These are phyloP conservation scores for Sporothrix euskadiensis DNA, from an alignment of 2,329 filamentous ascomycete species.

Conservation along the genomic window DNA sequence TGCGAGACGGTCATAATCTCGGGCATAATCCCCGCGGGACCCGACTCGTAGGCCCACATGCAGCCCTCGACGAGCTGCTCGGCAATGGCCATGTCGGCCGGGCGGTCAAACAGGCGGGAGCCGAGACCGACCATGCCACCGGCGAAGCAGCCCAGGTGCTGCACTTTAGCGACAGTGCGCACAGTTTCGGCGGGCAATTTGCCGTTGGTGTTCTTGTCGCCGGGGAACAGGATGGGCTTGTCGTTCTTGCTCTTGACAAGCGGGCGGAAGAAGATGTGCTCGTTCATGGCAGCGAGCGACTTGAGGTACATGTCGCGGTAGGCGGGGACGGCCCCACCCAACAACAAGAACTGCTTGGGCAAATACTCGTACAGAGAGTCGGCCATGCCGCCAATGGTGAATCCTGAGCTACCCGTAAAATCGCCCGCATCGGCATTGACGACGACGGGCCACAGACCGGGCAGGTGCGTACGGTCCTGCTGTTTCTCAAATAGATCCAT, in stretches of 20 bases:
- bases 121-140: conserved; percentile 67
- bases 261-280: conserved; percentile 48
- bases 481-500: conserved; percentile 54
- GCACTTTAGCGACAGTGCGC: conserved; percentile 43
- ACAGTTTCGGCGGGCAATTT: conserved; percentile 33
- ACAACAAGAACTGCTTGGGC: conserved; percentile 63
- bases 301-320: conserved; percentile 38
- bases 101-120: conserved; percentile 58
- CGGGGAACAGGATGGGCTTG: conserved; percentile 50
- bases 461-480: conserved; percentile 57
- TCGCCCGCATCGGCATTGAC: conserved; percentile 58
- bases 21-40: conserved; percentile 60
- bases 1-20: conserved; percentile 50
- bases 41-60: conserved; percentile 62
- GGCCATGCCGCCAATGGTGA: conserved; percentile 57
- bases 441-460: conserved; percentile 63
- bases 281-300: conserved; percentile 41
- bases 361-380: conserved; percentile 67
- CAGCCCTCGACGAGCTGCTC: conserved; percentile 63
- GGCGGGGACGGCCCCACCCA: conserved; percentile 58
- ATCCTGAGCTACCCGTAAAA: conserved; percentile 57
- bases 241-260: conserved; percentile 39
- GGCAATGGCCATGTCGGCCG: conserved; percentile 59
- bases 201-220: conserved; percentile 42
- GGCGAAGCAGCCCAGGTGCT: conserved; percentile 63